A percentile compares a stretch with the other conserved stretches of the same genome.
phyloP scores from a whole-genome alignment of 805 yeast species.

The Nematodospora valgi region DNA sequence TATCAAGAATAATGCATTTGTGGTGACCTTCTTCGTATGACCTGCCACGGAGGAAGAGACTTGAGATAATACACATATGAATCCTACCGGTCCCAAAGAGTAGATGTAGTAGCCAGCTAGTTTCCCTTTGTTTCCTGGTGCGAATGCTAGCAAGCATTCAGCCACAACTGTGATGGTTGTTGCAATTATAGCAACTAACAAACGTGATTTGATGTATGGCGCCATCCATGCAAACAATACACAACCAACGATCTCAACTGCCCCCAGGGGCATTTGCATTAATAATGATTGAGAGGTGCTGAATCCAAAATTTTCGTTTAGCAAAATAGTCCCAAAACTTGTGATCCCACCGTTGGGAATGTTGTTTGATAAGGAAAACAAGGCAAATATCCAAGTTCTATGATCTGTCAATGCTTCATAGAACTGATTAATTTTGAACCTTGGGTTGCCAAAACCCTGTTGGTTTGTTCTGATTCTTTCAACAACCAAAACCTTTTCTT shows the following conservation, averaged over 20 bases:
- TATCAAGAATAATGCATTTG: constrained; percentile 42
- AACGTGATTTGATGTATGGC: constrained; percentile 22
- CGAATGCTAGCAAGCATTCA: constrained; percentile 42
- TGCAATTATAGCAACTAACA: constrained; percentile 24
- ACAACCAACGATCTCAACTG: constrained; percentile 41
- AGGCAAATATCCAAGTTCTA: constrained; percentile 33
- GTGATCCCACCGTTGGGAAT: constrained; percentile 39
- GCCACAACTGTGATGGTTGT: constrained; percentile 21
- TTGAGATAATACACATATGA: constrained; percentile 29
- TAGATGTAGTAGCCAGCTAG: constrained; percentile 26
- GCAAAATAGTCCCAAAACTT: constrained; percentile 31
- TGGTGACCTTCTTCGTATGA: constrained; percentile 51
- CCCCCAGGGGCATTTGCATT: constrained; percentile 47
- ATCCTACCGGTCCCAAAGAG: constrained; percentile 26
- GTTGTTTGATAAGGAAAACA: constrained; percentile 20
- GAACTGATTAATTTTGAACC: constrained; percentile 35
- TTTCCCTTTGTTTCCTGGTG: constrained; percentile 23
- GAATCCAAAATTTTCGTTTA: constrained; percentile 23
- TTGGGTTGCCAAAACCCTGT: constrained; percentile 42
- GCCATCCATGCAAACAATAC: constrained; percentile 24
- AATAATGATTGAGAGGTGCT: constrained; percentile 34
- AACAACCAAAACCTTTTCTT: constrained; percentile 32
- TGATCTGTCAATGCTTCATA: constrained; percentile 33
- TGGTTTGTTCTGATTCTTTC: constrained; percentile 29
- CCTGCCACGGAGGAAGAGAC: constrained; percentile 53